Evolutionary conservation across 768 basidiomycete species (phyloP).

Genomic region (Kwoniella bestiolae): DNA sequence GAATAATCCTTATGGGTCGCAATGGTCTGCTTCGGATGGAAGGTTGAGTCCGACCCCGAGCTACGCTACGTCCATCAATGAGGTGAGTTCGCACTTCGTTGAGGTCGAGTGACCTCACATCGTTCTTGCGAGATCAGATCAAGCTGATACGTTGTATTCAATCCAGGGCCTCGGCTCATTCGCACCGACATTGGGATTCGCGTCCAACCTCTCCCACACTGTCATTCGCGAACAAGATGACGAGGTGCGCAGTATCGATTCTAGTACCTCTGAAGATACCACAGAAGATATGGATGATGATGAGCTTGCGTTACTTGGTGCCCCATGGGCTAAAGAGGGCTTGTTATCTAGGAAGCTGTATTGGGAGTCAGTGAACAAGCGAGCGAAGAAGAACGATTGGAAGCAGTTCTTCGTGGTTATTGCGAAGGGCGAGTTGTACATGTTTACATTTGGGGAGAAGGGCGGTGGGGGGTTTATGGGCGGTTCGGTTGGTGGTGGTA

Average conservation of each 20-base stretch:
- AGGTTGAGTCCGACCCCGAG: slow-evolving; percentile 93
- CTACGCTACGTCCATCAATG: slow-evolving; percentile 84
- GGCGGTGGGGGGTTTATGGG: slow-evolving; percentile 50
- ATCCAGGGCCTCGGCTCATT: slow-evolving; percentile 63
- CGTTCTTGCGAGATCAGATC: no score
- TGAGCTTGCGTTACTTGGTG: slow-evolving; percentile 89
- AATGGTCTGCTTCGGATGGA: slow-evolving; percentile 67
- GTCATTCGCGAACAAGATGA: slow-evolving; percentile 97
- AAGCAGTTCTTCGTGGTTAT: slow-evolving; percentile 95
- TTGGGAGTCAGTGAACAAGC: slow-evolving; percentile 80
- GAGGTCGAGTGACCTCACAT: no score
- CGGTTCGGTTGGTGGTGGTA: slow-evolving; percentile 87
- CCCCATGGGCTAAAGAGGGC: slow-evolving; percentile 99
- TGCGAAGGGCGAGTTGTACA: slow-evolving; percentile 87
- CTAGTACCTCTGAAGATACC: slow-evolving; percentile 69
- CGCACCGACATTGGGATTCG: slow-evolving; percentile 90
- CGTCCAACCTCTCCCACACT: slow-evolving; percentile 90
- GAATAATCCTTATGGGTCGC: slow-evolving; percentile 75
- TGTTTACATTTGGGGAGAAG: slow-evolving; percentile 88
- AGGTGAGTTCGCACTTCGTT: no score
- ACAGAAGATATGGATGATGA: slow-evolving; percentile 75
- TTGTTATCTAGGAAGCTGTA: slow-evolving; percentile 93
- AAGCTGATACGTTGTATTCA: neutral
- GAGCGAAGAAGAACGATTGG: slow-evolving; percentile 89
- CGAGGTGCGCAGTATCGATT: slow-evolving; percentile 65